A percentile compares a stretch with the other conserved stretches of the same genome.
Evolutionary conservation across 345 rosid genomes (phyloP).

Genomic region (Leavenworthia alabamica): DNA sequence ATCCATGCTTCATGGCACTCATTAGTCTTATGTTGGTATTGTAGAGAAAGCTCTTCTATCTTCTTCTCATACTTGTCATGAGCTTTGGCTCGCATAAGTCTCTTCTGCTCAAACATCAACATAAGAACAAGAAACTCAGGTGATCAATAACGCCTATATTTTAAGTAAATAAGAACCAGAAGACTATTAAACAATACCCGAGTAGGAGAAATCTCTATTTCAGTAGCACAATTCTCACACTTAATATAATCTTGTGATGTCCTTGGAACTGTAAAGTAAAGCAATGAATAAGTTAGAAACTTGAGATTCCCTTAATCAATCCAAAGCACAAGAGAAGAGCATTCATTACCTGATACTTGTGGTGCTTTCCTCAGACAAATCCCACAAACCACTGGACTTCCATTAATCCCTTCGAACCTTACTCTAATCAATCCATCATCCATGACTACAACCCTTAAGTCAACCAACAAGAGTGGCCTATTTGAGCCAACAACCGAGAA

Average conservation of each 20-base stretch:
- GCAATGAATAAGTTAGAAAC: constrained; percentile 5
- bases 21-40: constrained; percentile 64
- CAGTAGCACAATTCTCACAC: constrained; percentile 64
- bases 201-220: constrained; percentile 63
- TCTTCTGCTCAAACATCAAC: constrained; percentile 49
- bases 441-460: constrained; percentile 56
- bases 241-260: constrained; percentile 50
- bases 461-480: constrained; percentile 69
- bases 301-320: not conserved
- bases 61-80: constrained; percentile 74
- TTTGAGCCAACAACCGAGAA: constrained; percentile 79
- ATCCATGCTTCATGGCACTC: constrained; percentile 99
- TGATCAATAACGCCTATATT: not conserved
- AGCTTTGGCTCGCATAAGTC: constrained; percentile 61
- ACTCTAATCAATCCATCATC: constrained; percentile 52
- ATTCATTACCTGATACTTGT: constrained; percentile 41
- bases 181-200: constrained; percentile 43
- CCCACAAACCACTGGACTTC: constrained; percentile 75
- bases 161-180: constrained; percentile 1
- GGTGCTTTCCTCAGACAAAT: constrained; percentile 78
- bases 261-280: constrained; percentile 39
- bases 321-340: not conserved
- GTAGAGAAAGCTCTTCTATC: constrained; percentile 64
- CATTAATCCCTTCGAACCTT: constrained; percentile 68
- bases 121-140: constrained; percentile 9